Base-by-base conservation (phyloP, 345 rosid genomes). In the Odontarrhena argentea region DNA sequence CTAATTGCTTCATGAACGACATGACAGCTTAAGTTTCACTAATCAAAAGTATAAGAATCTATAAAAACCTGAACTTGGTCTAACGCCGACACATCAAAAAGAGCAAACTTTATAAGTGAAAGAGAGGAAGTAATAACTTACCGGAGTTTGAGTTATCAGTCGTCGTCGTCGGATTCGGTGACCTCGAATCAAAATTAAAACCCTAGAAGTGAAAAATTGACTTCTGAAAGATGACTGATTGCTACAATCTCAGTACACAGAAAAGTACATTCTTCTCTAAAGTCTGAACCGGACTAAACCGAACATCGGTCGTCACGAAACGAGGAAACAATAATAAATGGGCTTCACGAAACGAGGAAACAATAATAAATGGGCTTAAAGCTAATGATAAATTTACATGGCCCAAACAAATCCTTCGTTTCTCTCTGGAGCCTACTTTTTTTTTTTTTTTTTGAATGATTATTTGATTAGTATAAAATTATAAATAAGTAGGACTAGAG, bases 181-280 rank as follows among this genome's bases (percentile, higher is more conserved):
- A 67, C 69, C 77, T 55, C 64, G 64, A 9, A 67, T 53, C 57
- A 62, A 54, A 74, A 74, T 61, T 47, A 55, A 67, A 74, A 74
- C 78, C 78, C 78, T 74, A 74, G 78, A 42, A 13, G 14, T 32
- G 56, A 67, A 67, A 74, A 67, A 74, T 55, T 68, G 77, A 74
- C 73, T 67, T 68, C 11, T 55, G 69, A 62, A 62, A 62, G 69
- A 28, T 14, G 77, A 74, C 62, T 74, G 64, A 67, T 68, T 53
- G 60, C 57, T 41, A 50, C 63, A 55, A 4, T 11, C 55, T 3
- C 5, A 40, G 55, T 56, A 54, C 34, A 9, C 1, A 26, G 32
- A 14, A 38, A 11, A 37, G 49, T 30, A 40, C 53, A 64, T 70
- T 15, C 28, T 18, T 46, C 46, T 46, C 37, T 62, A 63, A 65